Conservation (phyloP, 139 green algal genomes). For the Picochlorum sp. region DNA sequence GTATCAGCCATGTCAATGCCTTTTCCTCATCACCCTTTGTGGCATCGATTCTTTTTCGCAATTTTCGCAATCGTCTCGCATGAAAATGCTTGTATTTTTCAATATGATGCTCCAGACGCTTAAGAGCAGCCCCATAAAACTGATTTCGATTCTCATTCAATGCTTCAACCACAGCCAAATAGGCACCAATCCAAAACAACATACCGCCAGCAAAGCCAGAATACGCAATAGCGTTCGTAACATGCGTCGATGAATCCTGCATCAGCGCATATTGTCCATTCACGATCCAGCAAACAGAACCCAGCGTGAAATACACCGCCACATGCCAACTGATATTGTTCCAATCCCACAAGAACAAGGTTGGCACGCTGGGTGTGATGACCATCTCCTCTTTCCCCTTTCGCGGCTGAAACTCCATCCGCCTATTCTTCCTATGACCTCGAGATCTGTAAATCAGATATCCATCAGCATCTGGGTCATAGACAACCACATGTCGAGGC, state of each 20-base stretch:
- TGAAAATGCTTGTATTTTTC: slow-evolving; percentile 3
- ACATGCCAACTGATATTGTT: slow-evolving; percentile 15
- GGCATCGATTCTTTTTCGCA: background rate
- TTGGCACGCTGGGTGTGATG: background rate
- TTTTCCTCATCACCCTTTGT: background rate
- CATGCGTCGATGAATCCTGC: background rate
- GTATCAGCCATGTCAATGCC: background rate
- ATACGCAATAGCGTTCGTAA: slow-evolving; percentile 6
- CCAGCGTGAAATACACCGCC: slow-evolving; percentile 6
- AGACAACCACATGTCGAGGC: background rate
- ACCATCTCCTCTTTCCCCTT: background rate
- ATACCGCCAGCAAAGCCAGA: slow-evolving; percentile 5
- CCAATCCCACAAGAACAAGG: slow-evolving; percentile 1
- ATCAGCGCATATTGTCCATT: slow-evolving; percentile 9
- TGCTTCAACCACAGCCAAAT: background rate
- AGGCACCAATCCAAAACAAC: slow-evolving; percentile 13
- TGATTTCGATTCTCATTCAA: slow-evolving; percentile 10
- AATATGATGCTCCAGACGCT: background rate
- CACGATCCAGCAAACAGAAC: slow-evolving; percentile 8
- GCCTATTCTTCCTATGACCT: slow-evolving; percentile 7
- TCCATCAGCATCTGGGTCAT: background rate
- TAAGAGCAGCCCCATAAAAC: background rate
- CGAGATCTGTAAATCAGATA: slow-evolving; percentile 1
- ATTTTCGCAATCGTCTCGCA: background rate
- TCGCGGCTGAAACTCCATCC: background rate